Evolutionary conservation across 2,329 filamentous ascomycete species (phyloP).

Genomic region (Scedosporium dehoogii): DNA sequence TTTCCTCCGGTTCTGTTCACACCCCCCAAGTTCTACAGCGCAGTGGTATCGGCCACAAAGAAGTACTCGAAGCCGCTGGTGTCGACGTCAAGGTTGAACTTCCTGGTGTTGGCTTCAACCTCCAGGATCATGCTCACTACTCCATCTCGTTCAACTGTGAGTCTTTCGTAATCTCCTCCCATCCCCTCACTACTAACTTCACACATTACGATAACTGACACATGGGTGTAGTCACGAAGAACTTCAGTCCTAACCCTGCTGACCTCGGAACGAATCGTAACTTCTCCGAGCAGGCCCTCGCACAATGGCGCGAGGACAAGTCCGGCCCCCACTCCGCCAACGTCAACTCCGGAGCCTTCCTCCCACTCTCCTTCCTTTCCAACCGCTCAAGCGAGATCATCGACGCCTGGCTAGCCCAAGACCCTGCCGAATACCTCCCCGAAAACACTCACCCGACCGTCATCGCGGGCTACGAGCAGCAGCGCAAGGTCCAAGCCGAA

Average conservation of each 20-base stretch:
- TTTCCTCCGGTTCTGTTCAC: constrained; percentile 30
- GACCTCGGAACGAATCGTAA: not conserved
- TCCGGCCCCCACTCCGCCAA: constrained; percentile 12
- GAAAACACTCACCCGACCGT: constrained; percentile 9
- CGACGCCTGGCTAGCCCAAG: constrained; percentile 13
- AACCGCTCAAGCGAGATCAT: constrained; percentile 13
- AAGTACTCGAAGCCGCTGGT: constrained; percentile 25
- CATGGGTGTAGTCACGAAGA: constrained; percentile 6
- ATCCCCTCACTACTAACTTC: too few relatives aligned
- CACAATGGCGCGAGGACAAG: constrained; percentile 5
- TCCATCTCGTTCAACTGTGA: constrained; percentile 11
- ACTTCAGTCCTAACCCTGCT: constrained; percentile 3
- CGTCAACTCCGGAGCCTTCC: constrained; percentile 12
- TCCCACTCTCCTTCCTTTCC: constrained; percentile 13
- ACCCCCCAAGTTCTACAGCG: constrained; percentile 32
- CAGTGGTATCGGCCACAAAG: constrained; percentile 28
- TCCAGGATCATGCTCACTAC: constrained; percentile 37
- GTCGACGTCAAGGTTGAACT: constrained; percentile 45
- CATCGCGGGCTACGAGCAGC: constrained; percentile 13
- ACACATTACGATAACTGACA: constrained; percentile 1
- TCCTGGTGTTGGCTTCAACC: constrained; percentile 51
- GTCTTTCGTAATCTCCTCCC: not conserved
- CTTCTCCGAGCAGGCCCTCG: not conserved
- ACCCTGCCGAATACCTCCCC: constrained; percentile 14
- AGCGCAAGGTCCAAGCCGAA: constrained; percentile 11